Evolutionary conservation across 2,329 filamentous ascomycete species (phyloP), one percentile per base, ranked within the genome.

Genomic region (Lithohypha guttulata): DNA sequence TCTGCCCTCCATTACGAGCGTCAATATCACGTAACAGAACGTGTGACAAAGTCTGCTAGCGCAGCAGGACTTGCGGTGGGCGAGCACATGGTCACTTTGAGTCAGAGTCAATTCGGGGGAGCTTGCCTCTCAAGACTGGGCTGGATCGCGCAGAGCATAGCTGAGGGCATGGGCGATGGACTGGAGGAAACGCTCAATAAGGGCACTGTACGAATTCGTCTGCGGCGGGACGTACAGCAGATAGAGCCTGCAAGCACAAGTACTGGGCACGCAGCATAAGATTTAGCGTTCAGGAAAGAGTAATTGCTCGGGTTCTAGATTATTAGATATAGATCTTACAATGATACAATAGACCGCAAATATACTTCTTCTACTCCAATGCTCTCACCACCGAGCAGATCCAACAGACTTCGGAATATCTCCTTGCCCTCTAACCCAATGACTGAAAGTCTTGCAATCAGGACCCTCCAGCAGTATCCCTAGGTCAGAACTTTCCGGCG

Each of bases 381-480:
- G 29, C n/a, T n/a, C n/a, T n/a, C 8, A 32, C 20, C 14, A 32
- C 30, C 30, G 4, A 17, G 14, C 6, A 32, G 7, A 11, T 22
- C 17, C 33, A 19, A 27, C 21, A 11, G 14, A 10, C 21, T 36
- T 36, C n/a, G 14, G 25, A 11, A 36, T 25, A n/a, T 36, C 33
- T 22, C 29, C 29, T 19, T 32, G n/a, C 7, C 21, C 33, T 22
- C 22, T 22, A 26, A 50, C 39, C 46, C 48, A 49, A 48, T 77
- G 72, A 44, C 69, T 75, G 50, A 77, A 77, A 0, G 73, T 74
- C 15, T 65, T 62, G 49, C 67, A 69, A 17, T 59, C 52, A 27
- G 70, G 67, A 34, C 76, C 71, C 48, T 81, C 77, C 6, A 75
- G 69, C 17, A 81, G 55, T 62, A 77, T 78, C 42, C 75, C 65